Conservation (phyloP, 2,329 filamentous ascomycete genomes). For the Aspergillus fumigatus region DNA sequence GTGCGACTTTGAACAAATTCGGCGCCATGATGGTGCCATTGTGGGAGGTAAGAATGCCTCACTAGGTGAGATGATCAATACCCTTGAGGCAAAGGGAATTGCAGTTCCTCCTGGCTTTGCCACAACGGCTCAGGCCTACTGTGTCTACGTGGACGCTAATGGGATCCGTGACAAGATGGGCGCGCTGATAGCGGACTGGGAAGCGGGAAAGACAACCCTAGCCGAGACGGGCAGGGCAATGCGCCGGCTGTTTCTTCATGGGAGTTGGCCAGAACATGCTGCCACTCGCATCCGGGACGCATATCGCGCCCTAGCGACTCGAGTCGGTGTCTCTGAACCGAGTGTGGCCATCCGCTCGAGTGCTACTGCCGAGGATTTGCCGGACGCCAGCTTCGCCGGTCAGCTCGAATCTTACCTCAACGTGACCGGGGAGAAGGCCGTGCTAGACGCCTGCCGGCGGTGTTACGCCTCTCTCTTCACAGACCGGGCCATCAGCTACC, state of each 20-base stretch:
- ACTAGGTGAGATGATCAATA: slow-evolving; percentile 36
- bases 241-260: slow-evolving; percentile 27
- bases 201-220: slow-evolving; percentile 23
- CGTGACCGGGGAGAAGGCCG: slow-evolving; percentile 25
- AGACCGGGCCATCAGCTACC: slow-evolving; percentile 35
- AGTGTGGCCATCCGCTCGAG: slow-evolving; percentile 39
- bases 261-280: slow-evolving; percentile 27
- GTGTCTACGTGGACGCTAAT: slow-evolving; percentile 32
- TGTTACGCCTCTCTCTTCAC: slow-evolving; percentile 41
- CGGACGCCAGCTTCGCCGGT: slow-evolving; percentile 38
- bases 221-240: slow-evolving; percentile 28
- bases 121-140: slow-evolving; percentile 32
- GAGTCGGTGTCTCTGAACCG: slow-evolving; percentile 16
- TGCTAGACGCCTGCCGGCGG: slow-evolving; percentile 33
- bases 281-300: slow-evolving; percentile 23
- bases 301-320: slow-evolving; percentile 26
- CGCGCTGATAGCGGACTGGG: slow-evolving; percentile 25
- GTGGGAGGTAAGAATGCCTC: slow-evolving; percentile 40
- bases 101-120: slow-evolving; percentile 34
- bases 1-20: slow-evolving; percentile 19
- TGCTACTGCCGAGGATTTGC: slow-evolving; percentile 38
- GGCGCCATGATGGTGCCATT: slow-evolving; percentile 18
- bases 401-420: slow-evolving; percentile 39
- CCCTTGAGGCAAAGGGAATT: slow-evolving; percentile 25
- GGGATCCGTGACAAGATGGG: slow-evolving; percentile 28